Conservation (phyloP, 2,329 filamentous ascomycete genomes). For the Fusarium luffae region DNA sequence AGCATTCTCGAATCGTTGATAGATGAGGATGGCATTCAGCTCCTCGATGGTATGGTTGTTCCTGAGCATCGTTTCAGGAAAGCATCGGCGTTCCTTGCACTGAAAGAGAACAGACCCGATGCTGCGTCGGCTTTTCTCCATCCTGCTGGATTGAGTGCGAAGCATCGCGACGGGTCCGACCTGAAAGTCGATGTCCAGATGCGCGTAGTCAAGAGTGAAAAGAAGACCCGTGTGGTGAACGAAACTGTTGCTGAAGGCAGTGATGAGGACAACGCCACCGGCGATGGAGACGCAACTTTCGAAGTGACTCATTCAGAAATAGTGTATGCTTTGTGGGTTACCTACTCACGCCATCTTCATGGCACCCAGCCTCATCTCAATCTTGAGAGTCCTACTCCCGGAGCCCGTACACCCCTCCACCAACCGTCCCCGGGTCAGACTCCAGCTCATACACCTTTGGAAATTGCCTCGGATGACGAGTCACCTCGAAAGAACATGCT, state of each 20-base stretch:
- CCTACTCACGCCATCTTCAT: slow-evolving; percentile 93
- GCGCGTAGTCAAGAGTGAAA: slow-evolving; percentile 92
- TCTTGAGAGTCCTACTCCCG: slow-evolving; percentile 70
- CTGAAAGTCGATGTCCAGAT: slow-evolving; percentile 97
- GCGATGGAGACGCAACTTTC: slow-evolving; percentile 56
- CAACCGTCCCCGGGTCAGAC: slow-evolving; percentile 83
- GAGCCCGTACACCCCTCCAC: slow-evolving; percentile 76
- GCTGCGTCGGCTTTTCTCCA: slow-evolving; percentile 82
- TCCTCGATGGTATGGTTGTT: slow-evolving; percentile 95
- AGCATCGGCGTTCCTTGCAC: slow-evolving; percentile 83
- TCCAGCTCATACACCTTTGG: slow-evolving; percentile 66
- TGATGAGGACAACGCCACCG: slow-evolving; percentile 62
- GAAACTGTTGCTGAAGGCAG: slow-evolving; percentile 72
- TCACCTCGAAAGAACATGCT: slow-evolving; percentile 56
- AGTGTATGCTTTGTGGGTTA: slow-evolving; percentile 96
- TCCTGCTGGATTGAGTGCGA: slow-evolving; percentile 85
- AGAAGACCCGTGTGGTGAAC: slow-evolving; percentile 68
- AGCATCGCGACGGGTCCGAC: slow-evolving; percentile 89
- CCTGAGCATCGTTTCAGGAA: slow-evolving; percentile 96
- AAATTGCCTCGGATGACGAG: slow-evolving; percentile 65
- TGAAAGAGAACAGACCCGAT: slow-evolving; percentile 85
- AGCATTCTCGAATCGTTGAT: slow-evolving; percentile 82
- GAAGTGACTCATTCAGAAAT: slow-evolving; percentile 73
- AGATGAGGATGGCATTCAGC: slow-evolving; percentile 84
- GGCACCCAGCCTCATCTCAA: slow-evolving; percentile 71